These are phyloP conservation scores for Podospora pseudocomata DNA, from an alignment of 495 filamentous ascomycete species.

Conservation along the genomic window DNA sequence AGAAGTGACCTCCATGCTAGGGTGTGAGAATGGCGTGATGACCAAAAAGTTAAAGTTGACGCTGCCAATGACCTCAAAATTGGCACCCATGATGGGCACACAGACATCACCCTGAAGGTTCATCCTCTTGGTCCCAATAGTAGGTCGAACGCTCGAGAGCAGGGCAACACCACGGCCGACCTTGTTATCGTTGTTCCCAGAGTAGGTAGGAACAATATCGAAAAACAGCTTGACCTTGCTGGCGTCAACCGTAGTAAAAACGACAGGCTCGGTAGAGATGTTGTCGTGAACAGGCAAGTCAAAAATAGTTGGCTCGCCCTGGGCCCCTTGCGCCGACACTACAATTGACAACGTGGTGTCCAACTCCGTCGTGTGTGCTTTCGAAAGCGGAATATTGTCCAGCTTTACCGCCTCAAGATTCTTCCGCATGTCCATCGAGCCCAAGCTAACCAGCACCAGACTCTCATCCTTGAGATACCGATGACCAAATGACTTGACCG, in stretches of 20 bases:
- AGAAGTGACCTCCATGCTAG: constrained; percentile 84
- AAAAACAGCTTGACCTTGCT: constrained; percentile 85
- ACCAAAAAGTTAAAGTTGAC: constrained; percentile 96
- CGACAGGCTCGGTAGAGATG: constrained; percentile 85
- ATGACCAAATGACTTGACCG: constrained; percentile 93
- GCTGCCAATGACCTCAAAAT: constrained; percentile 84
- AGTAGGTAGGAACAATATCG: constrained; percentile 95
- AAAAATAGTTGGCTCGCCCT: constrained; percentile 80
- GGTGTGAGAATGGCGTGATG: constrained; percentile 91
- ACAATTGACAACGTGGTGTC: constrained; percentile 92
- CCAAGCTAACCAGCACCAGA: constrained; percentile 87
- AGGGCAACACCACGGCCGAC: constrained; percentile 91
- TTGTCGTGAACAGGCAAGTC: constrained; percentile 93
- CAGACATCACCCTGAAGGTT: constrained; percentile 89
- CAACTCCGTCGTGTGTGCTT: constrained; percentile 86
- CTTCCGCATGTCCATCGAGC: constrained; percentile 90
- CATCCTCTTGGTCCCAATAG: constrained; percentile 70
- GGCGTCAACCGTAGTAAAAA: constrained; percentile 74
- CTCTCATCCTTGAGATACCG: constrained; percentile 85
- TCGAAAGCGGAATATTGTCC: constrained; percentile 79
- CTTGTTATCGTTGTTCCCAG: constrained; percentile 80
- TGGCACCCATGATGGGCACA: constrained; percentile 80
- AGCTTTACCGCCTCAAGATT: constrained; percentile 74
- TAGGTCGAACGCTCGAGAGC: constrained; percentile 77
- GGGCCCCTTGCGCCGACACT: constrained; percentile 82